These are phyloP conservation scores for Hypocrella siamensis DNA, from an alignment of 2,329 filamentous ascomycete species.

Conservation along the genomic window DNA sequence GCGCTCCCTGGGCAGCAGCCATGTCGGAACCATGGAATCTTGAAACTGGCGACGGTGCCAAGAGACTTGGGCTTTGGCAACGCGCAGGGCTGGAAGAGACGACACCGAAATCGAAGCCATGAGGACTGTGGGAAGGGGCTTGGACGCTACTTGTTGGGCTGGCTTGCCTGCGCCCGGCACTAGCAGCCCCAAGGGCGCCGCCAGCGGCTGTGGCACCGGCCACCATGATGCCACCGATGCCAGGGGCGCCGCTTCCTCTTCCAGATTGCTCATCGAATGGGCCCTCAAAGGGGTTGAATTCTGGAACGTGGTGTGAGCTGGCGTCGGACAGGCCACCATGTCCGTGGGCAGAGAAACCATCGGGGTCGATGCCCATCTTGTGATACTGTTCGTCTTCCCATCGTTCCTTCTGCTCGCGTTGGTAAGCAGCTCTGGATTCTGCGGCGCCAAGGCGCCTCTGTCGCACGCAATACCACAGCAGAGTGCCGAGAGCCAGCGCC, in stretches of 20 bases:
- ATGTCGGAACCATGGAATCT: too few relatives aligned
- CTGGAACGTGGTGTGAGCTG: constrained; percentile 7
- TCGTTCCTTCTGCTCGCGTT: constrained; percentile 29
- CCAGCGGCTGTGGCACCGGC: constrained; percentile 2
- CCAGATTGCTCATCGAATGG: constrained; percentile 4
- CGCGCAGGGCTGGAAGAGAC: constrained; percentile 4
- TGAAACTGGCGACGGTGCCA: too few relatives aligned
- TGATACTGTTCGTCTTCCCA: constrained; percentile 34
- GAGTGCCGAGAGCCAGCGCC: constrained; percentile 22
- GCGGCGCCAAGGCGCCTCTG: constrained; percentile 35
- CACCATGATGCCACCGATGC: constrained; percentile 6
- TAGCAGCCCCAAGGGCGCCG: constrained; percentile 1
- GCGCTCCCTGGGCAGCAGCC: neutral
- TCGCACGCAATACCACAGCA: constrained; percentile 37
- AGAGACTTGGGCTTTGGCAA: constrained; percentile 2
- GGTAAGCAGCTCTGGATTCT: constrained; percentile 32
- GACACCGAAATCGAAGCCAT: constrained; percentile 7
- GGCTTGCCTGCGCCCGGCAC: constrained; percentile 1
- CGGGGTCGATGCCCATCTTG: constrained; percentile 30
- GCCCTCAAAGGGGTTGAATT: constrained; percentile 4
- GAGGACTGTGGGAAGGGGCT: constrained; percentile 3
- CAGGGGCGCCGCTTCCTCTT: constrained; percentile 4
- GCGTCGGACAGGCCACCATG: constrained; percentile 6
- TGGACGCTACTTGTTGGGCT: constrained; percentile 5
- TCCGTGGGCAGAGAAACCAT: constrained; percentile 20